Conservation (phyloP, 2,329 filamentous ascomycete genomes). For the Trichoderma aggressivum region DNA sequence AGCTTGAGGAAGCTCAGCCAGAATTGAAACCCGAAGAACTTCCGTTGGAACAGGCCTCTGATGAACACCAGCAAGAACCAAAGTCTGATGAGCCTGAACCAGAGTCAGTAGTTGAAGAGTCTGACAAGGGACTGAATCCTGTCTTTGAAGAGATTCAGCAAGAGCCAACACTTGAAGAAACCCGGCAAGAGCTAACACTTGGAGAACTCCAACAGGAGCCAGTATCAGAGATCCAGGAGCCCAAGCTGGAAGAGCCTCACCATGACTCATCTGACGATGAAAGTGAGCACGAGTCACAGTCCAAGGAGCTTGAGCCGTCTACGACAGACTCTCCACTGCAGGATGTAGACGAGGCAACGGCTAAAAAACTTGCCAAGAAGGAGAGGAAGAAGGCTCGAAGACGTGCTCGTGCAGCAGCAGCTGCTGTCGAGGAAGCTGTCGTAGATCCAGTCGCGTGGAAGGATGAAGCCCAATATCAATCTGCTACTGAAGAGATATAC, state of each 20-base stretch:
- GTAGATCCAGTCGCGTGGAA: not conserved
- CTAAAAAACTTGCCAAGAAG: slow-evolving; percentile 28
- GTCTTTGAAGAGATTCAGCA: not conserved
- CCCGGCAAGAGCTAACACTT: not conserved
- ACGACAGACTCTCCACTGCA: not conserved
- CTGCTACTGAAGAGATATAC: not conserved
- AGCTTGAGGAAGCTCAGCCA: slow-evolving; percentile 16
- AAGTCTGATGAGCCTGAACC: not conserved
- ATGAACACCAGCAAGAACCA: slow-evolving; percentile 15
- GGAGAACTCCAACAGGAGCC: not conserved
- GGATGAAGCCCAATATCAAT: not conserved
- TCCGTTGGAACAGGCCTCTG: not conserved
- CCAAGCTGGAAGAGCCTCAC: not conserved
- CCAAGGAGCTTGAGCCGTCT: not conserved
- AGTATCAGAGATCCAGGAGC: not conserved
- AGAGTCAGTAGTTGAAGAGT: not conserved
- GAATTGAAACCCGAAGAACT: not conserved
- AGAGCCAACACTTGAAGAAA: not conserved
- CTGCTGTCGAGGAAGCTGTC: not conserved
- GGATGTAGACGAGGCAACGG: not conserved
- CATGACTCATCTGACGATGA: not conserved
- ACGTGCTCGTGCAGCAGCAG: slow-evolving; percentile 24
- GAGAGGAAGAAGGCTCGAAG: slow-evolving; percentile 36
- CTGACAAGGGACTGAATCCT: not conserved
- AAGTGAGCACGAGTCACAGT: not conserved